Conservation (phyloP, 345 rosid species). For the Eutrema heterophyllum region DNA sequence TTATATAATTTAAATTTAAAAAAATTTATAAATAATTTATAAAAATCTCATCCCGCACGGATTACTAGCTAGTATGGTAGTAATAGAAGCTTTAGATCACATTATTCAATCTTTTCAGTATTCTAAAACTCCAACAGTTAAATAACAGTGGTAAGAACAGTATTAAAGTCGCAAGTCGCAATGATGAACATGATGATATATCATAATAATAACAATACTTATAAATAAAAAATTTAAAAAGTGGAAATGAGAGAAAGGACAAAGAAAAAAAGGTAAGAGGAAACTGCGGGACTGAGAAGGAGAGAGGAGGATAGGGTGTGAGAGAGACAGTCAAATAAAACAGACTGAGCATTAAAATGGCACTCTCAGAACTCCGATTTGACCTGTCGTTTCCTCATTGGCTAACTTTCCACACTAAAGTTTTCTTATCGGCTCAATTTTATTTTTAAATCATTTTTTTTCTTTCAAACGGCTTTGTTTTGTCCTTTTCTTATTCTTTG, state of each 20-base stretch:
- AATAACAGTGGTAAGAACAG: conserved; percentile 32
- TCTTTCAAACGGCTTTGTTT: not conserved
- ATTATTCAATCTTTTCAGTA: conserved; percentile 19
- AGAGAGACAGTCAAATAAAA: conserved; percentile 25
- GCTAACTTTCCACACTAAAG: conserved; percentile 10
- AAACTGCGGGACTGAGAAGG: conserved; percentile 5
- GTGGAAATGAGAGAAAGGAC: conserved; percentile 2
- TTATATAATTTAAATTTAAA: too few species aligned
- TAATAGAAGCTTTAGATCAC: conserved; percentile 5
- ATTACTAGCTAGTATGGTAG: too few species aligned
- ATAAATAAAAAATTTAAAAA: not conserved
- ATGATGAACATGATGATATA: conserved; percentile 24
- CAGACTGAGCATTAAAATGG: conserved; percentile 26
- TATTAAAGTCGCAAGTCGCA: conserved; percentile 15
- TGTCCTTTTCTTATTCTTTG: not conserved
- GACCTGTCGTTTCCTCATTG: conserved; percentile 35
- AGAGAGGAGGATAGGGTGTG: not conserved
- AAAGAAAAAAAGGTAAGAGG: conserved; percentile 21
- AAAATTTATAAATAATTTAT: too few species aligned
- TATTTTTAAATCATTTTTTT: not conserved
- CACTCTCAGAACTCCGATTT: conserved; percentile 25
- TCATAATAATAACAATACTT: not conserved
- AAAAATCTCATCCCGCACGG: too few species aligned
- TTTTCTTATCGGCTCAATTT: conserved; percentile 5
- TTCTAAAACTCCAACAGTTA: conserved; percentile 35